These are phyloP conservation scores for Chaetothyriales sp. DNA, from an alignment of 2,329 filamentous ascomycete species.

Conservation along the genomic window DNA sequence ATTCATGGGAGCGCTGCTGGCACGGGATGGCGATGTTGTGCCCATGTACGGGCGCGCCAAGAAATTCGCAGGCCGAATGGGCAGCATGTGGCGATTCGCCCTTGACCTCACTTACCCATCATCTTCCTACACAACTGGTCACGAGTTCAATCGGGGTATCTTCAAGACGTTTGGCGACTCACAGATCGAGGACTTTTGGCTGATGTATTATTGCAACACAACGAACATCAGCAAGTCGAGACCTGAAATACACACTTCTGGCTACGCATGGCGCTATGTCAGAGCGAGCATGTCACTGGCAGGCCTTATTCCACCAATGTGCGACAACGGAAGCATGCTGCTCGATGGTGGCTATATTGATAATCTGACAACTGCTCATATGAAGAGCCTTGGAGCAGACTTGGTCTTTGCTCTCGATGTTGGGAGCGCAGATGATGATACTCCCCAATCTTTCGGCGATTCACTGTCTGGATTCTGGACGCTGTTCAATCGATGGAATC, in stretches of 20 bases:
- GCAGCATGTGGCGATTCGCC: slow-evolving; percentile 96
- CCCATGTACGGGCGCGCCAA: slow-evolving; percentile 95
- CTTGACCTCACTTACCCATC: slow-evolving; percentile 92
- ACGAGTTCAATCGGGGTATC: slow-evolving; percentile 97
- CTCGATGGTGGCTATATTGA: slow-evolving; percentile 94
- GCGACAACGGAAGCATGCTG: slow-evolving; percentile 93
- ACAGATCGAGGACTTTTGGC: slow-evolving; percentile 98
- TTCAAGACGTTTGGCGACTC: slow-evolving; percentile 97
- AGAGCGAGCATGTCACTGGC: slow-evolving; percentile 94
- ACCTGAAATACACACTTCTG: slow-evolving; percentile 83
- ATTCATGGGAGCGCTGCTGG: slow-evolving; percentile 90
- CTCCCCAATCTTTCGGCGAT: slow-evolving; percentile 85
- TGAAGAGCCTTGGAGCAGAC: slow-evolving; percentile 87
- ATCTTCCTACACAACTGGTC: slow-evolving; percentile 91
- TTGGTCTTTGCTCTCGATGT: slow-evolving; percentile 95
- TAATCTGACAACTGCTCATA: slow-evolving; percentile 91
- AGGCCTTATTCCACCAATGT: slow-evolving; percentile 80
- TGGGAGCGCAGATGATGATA: slow-evolving; percentile 79
- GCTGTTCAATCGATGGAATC: slow-evolving; percentile 91
- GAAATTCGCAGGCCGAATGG: slow-evolving; percentile 97
- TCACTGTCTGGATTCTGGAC: slow-evolving; percentile 92
- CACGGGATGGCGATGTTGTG: slow-evolving; percentile 88
- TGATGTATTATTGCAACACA: slow-evolving; percentile 98
- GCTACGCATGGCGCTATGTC: slow-evolving; percentile 95
- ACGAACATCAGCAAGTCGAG: slow-evolving; percentile 95